Evolutionary conservation across 73 alveolate genomes (phyloP).

Genomic region (Paramecium sonneborni): DNA sequence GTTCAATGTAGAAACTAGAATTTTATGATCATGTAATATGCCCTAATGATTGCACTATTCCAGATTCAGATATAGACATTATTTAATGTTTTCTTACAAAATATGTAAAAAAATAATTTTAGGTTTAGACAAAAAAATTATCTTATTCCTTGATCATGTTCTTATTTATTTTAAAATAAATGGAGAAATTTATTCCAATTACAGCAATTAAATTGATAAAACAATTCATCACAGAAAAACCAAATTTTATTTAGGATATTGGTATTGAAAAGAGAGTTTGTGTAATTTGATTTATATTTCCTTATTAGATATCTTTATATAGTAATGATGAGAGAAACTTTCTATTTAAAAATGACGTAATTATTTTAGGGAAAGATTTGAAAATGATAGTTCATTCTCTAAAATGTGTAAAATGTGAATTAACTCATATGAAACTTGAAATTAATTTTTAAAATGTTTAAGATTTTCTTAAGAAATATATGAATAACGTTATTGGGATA

Average conservation of each 20-base stretch:
- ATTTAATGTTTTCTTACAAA: not conserved
- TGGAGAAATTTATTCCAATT: too few relatives aligned
- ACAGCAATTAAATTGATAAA: not conserved
- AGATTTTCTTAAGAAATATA: not conserved
- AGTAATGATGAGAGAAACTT: not conserved
- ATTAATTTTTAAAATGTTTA: not conserved
- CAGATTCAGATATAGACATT: too few relatives aligned
- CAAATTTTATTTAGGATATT: not conserved
- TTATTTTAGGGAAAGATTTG: not conserved
- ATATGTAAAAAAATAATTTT: not conserved
- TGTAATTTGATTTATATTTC: not conserved
- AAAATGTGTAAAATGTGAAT: not conserved
- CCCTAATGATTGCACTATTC: too few relatives aligned
- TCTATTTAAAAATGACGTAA: not conserved
- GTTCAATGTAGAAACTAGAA: too few relatives aligned
- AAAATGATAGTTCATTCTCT: not conserved
- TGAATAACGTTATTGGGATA: not conserved
- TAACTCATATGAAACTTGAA: not conserved
- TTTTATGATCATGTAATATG: too few relatives aligned
- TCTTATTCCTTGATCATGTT: not conserved
- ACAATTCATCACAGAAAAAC: not conserved
- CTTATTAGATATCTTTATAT: not conserved
- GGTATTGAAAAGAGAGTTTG: not conserved
- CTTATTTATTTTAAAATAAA: not conserved
- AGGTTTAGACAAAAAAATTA: too few relatives aligned